These are phyloP conservation scores for Holtermanniella nyarrowii DNA, from an alignment of 768 basidiomycete species.

Conservation along the genomic window DNA sequence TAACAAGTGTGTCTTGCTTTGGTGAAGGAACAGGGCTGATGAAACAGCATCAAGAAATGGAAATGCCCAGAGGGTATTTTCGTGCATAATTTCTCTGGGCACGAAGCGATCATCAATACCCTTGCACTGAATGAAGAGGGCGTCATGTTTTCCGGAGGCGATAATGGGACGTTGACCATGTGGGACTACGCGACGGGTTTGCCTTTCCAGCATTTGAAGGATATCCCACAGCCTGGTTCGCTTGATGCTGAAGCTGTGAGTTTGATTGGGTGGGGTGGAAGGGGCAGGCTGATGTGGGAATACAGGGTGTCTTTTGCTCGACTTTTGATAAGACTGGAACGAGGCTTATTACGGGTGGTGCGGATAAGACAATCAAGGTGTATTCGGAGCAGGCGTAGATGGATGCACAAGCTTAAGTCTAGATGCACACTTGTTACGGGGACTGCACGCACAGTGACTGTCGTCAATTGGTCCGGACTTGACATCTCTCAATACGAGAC, in stretches of 20 bases:
- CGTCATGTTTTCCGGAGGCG: constrained; percentile 96
- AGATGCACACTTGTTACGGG: too few relatives aligned
- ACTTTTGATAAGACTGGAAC: constrained; percentile 95
- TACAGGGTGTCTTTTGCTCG: constrained; percentile 76
- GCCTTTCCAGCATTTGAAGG: constrained; percentile 87
- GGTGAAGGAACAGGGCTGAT: neutral
- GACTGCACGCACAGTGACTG: too few relatives aligned
- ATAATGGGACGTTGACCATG: constrained; percentile 80
- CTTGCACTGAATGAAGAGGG: constrained; percentile 88
- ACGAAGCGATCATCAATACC: constrained; percentile 96
- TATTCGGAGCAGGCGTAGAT: constrained; percentile 37
- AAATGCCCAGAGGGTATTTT: constrained; percentile 94
- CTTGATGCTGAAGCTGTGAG: constrained; percentile 78
- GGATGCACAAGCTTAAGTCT: too few relatives aligned
- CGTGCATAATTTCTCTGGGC: constrained; percentile 91
- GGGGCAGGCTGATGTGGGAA: constrained; percentile 1
- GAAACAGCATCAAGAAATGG: constrained; percentile 82
- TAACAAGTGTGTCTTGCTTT: constrained; percentile 53
- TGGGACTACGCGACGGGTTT: constrained; percentile 95
- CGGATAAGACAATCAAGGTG: constrained; percentile 95
- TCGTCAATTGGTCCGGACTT: too few relatives aligned
- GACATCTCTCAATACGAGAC: too few relatives aligned
- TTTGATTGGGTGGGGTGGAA: neutral
- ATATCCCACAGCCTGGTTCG: constrained; percentile 93
- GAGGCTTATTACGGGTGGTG: constrained; percentile 76